phyloP scores from a whole-genome alignment of 1,284 basidiomycete species.

The Ceratobasidium sp. region DNA sequence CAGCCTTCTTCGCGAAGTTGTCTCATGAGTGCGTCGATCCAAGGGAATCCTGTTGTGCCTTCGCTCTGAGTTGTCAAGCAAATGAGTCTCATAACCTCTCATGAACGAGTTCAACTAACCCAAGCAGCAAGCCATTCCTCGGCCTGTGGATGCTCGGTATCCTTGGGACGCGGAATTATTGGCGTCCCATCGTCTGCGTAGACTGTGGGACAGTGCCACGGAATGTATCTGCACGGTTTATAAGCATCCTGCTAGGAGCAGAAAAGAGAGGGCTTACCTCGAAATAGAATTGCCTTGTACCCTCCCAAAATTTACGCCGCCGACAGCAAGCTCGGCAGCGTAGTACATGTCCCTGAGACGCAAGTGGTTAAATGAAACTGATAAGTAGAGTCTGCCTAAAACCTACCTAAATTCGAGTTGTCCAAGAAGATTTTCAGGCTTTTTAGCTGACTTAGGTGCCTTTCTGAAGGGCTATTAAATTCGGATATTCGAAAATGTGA shows the following conservation, averaged over 20 bases:
- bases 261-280: conserved; percentile 52
- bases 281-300: conserved; percentile 61
- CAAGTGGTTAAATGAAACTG: neutral
- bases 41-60: conserved; percentile 65
- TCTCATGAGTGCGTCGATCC: conserved; percentile 65
- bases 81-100: neutral
- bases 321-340: conserved; percentile 58
- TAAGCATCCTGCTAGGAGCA: neutral
- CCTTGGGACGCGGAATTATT: conserved; percentile 58
- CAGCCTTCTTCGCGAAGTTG: conserved; percentile 62
- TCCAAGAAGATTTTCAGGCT: conserved; percentile 51
- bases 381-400: neutral
- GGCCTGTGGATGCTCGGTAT: conserved; percentile 56
- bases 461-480: conserved; percentile 26
- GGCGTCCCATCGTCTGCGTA: conserved; percentile 58
- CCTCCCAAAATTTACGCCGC: conserved; percentile 56
- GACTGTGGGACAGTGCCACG: conserved; percentile 61
- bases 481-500: conserved; percentile 10
- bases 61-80: conserved; percentile 52
- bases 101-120: conserved; percentile 44
- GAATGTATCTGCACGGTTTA: conserved; percentile 55
- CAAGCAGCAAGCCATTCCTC: conserved; percentile 60
- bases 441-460: conserved; percentile 55
- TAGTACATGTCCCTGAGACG: conserved; percentile 60
- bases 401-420: conserved; percentile 57